Evolutionary conservation across 228 moss, liverwort and hornwort species (phyloP), one percentile per base, ranked within the genome.

Genomic region (Sphagnum magellanicum): DNA sequence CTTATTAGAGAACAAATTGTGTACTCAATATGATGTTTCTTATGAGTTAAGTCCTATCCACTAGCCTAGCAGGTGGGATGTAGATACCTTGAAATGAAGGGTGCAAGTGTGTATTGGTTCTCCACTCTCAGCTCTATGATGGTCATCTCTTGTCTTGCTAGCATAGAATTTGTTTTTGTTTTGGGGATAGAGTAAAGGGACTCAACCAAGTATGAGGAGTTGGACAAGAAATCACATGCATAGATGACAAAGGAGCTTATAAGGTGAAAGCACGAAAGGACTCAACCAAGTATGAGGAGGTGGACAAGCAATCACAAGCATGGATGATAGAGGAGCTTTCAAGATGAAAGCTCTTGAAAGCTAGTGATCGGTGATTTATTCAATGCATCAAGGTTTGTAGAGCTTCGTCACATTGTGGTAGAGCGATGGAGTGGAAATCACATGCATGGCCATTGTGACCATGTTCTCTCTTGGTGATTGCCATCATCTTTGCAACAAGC

Each of bases 401-500:
- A 72, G 61, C 81, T 81, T 15, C 71, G 77, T 8, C 77, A 74
- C 71, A 58, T 77, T 48, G 76, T 81, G 53, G 74, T 81, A 5
- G 32, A 74, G 81, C 5, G 74, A 77, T 49, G 77, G 77, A 59
- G 71, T 81, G 4, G 71, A 81, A 49, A 77, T 81, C 51, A 68
- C 77, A 50, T 77, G 81, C 6, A 74, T 81, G 77, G 81, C 77
- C 0, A 61, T 77, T 8, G 74, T 77, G n/a, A 81, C 81, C 12
- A 77, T 81, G 57, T 51, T 80, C 79, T 0, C 77, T 90, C 6
- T 84, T 90, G 87, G 87, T 69, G 12, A 64, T 82, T 17, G 80
- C 87, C 59, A 87, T 90, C 68, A 77, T 90, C 79, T 72, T 90
- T 48, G 90, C 87, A 6, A 90, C 90, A 5, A 84, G 87, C 69